These are phyloP conservation scores for Paecilomyces sp. DNA, from an alignment of 2,329 filamentous ascomycete species.

Conservation along the genomic window DNA sequence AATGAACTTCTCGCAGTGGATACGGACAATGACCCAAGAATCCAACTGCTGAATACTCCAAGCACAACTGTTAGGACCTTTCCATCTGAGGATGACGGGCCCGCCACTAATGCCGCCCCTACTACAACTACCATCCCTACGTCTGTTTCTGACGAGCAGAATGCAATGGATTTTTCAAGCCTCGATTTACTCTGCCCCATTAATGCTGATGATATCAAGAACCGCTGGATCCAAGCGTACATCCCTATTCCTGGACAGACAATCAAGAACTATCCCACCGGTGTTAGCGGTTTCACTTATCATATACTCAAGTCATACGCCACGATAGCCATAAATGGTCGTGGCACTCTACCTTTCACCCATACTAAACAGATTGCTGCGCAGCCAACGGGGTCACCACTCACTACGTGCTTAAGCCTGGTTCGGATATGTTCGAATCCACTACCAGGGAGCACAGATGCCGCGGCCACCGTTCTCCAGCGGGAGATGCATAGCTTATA, in stretches of 20 bases:
- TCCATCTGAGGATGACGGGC: background rate
- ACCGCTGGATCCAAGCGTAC: slow-evolving; percentile 44
- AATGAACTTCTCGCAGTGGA: background rate
- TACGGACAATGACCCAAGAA: background rate
- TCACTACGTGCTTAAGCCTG: slow-evolving; percentile 37
- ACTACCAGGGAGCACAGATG: slow-evolving; percentile 23
- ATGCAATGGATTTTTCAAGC: slow-evolving; percentile 23
- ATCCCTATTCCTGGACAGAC: slow-evolving; percentile 39
- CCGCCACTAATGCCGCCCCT: background rate
- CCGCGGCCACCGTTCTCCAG: slow-evolving; percentile 28
- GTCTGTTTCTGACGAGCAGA: background rate
- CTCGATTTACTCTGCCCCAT: slow-evolving; percentile 40
- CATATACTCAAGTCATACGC: slow-evolving; percentile 41
- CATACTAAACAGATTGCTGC: slow-evolving; percentile 31
- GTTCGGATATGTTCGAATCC: slow-evolving; percentile 34
- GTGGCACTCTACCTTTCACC: slow-evolving; percentile 38
- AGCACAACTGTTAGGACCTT: background rate
- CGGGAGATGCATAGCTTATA: slow-evolving; percentile 39
- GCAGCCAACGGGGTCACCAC: slow-evolving; percentile 19
- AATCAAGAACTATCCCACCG: slow-evolving; percentile 35
- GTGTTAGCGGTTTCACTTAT: slow-evolving; percentile 33
- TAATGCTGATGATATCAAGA: slow-evolving; percentile 40
- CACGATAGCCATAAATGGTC: slow-evolving; percentile 28
- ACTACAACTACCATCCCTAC: background rate
- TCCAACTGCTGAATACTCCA: background rate